phyloP scores from a whole-genome alignment of 148 eudicot species.

The Spergularia marina region DNA sequence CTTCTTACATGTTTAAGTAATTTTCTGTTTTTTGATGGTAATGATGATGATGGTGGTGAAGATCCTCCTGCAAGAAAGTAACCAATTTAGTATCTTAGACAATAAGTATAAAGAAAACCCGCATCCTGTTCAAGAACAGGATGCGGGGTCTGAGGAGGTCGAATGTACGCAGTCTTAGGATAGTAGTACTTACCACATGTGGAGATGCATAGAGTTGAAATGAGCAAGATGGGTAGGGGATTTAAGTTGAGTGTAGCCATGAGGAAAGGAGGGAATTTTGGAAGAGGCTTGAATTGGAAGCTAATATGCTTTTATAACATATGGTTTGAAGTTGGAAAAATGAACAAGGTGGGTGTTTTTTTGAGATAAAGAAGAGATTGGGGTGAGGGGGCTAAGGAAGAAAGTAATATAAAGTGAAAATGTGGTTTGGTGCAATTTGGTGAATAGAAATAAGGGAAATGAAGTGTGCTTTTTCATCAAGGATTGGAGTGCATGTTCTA shows the following conservation, averaged over 20 bases:
- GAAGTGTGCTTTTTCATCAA: conserved; percentile 36
- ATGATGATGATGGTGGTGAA: conserved; percentile 16
- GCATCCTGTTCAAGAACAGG: no score
- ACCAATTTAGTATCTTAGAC: not conserved
- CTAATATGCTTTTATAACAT: conserved; percentile 20
- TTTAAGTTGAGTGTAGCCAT: conserved; percentile 44
- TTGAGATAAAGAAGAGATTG: conserved; percentile 17
- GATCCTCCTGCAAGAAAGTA: conserved; percentile 25
- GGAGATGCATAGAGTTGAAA: conserved; percentile 34
- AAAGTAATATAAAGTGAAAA: conserved; percentile 35
- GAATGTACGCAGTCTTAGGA: conserved; percentile 17
- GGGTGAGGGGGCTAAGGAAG: conserved; percentile 11
- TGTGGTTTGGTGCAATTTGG: conserved; percentile 28
- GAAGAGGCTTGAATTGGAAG: conserved; percentile 17
- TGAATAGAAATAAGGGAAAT: conserved; percentile 17
- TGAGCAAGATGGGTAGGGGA: conserved; percentile 33
- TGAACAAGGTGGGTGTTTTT: conserved; percentile 12
- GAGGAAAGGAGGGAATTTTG: conserved; percentile 27
- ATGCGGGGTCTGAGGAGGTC: not conserved
- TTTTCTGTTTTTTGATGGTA: conserved; percentile 22
- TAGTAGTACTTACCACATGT: conserved; percentile 43
- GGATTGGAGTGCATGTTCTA: conserved; percentile 24
- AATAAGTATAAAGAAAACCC: not conserved
- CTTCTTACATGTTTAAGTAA: conserved; percentile 24
- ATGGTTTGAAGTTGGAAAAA: conserved; percentile 14